These are phyloP conservation scores for Prinsepia uniflora DNA, from an alignment of 306 rosid genomes.

Conservation along the genomic window DNA sequence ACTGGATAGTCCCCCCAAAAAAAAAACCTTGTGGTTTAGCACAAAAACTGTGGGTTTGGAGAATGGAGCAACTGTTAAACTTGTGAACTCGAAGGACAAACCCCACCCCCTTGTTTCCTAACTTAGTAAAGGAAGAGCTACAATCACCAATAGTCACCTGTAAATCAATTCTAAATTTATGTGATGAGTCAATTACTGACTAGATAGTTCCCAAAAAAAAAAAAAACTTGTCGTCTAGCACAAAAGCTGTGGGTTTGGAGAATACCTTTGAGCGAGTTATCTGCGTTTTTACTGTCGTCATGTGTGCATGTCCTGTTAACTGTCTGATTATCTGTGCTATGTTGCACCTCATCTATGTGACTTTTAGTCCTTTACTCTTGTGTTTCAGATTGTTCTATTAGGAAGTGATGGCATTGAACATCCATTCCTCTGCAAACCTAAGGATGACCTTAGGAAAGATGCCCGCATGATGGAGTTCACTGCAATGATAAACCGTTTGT, in stretches of 20 bases:
- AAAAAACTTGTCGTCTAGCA: background rate
- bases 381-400: constrained; percentile 69
- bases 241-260: constrained; percentile 1
- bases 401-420: constrained; percentile 93
- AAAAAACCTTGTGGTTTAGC: background rate
- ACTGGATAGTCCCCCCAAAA: background rate
- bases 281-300: constrained; percentile 8
- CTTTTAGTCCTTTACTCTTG: constrained; percentile 5
- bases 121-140: background rate
- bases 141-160: background rate
- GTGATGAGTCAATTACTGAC: background rate
- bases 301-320: constrained; percentile 13
- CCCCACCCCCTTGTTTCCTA: constrained; percentile 2
- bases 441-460: constrained; percentile 98
- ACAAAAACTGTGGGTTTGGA: background rate
- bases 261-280: constrained; percentile 16
- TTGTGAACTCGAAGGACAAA: background rate
- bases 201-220: background rate
- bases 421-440: constrained; percentile 92
- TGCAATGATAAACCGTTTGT: constrained; percentile 81
- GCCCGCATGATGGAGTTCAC: constrained; percentile 99
- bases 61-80: constrained; percentile 1
- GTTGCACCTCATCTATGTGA: constrained; percentile 23
- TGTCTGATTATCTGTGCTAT: background rate
- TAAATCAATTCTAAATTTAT: background rate